Evolutionary conservation across 805 yeast genomes (phyloP).

Genomic region (Schwanniomyces yamadae): DNA sequence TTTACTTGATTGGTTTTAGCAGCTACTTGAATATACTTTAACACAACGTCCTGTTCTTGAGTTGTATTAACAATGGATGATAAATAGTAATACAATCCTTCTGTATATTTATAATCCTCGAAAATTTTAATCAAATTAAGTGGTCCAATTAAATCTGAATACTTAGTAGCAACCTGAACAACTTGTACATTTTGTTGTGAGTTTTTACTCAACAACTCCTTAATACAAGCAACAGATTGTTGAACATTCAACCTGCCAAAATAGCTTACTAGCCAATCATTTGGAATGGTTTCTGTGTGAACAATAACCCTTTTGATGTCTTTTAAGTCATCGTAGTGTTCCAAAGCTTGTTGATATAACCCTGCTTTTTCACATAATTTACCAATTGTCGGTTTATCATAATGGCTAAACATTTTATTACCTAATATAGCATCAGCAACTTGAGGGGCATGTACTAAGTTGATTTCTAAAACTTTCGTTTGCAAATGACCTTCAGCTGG

Average conservation of each 20-base stretch:
- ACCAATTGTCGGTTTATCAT: slow-evolving; percentile 92
- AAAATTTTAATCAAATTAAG: slow-evolving; percentile 80
- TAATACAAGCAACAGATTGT: slow-evolving; percentile 83
- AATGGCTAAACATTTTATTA: slow-evolving; percentile 91
- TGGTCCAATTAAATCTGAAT: slow-evolving; percentile 90
- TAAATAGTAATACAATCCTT: slow-evolving; percentile 92
- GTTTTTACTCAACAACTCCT: slow-evolving; percentile 76
- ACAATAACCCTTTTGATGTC: slow-evolving; percentile 95
- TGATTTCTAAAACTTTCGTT: slow-evolving; percentile 90
- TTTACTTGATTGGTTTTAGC: slow-evolving; percentile 84
- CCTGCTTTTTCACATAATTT: slow-evolving; percentile 95
- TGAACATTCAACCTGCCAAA: slow-evolving; percentile 94
- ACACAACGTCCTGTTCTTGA: slow-evolving; percentile 91
- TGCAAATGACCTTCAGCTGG: slow-evolving; percentile 96
- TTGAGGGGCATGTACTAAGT: slow-evolving; percentile 94
- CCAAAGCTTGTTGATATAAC: slow-evolving; percentile 90
- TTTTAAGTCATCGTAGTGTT: slow-evolving; percentile 89
- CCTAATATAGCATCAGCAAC: slow-evolving; percentile 99
- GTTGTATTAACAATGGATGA: slow-evolving; percentile 91
- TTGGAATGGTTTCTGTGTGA: slow-evolving; percentile 79
- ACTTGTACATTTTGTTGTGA: slow-evolving; percentile 86
- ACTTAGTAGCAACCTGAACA: slow-evolving; percentile 95
- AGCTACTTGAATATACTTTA: slow-evolving; percentile 94
- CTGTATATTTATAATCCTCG: slow-evolving; percentile 88
- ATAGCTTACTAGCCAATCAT: slow-evolving; percentile 90